These are phyloP conservation scores for Thymus mandschuricus DNA, from an alignment of 257 asterid species.

Conservation along the genomic window DNA sequence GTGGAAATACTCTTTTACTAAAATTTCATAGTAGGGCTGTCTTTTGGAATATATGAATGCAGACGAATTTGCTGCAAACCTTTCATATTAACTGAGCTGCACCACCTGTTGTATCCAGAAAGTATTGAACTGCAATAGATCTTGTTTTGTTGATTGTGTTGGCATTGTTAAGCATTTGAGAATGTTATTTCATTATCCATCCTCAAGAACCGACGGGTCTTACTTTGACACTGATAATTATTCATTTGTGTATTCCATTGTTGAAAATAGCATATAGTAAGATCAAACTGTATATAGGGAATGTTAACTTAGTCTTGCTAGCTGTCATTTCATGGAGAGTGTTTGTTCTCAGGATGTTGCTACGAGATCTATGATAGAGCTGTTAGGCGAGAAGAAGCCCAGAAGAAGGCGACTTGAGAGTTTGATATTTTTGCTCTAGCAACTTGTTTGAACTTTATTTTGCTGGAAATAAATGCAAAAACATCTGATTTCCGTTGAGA, in stretches of 20 bases:
- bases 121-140: no score
- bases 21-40: not conserved
- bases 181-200: not conserved
- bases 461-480: constrained; percentile 32
- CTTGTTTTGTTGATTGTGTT: not conserved
- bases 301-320: not conserved
- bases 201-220: not conserved
- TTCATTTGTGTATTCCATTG: not conserved
- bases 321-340: not conserved
- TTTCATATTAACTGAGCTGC: not conserved
- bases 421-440: constrained; percentile 16
- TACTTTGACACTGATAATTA: not conserved
- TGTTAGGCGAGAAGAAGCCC: constrained; percentile 45
- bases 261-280: not conserved
- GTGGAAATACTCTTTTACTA: not conserved
- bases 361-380: constrained; percentile 53
- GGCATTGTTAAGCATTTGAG: not conserved
- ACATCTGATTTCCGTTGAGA: not conserved
- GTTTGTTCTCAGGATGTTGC: constrained; percentile 49
- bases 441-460: constrained; percentile 9
- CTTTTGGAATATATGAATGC: not conserved
- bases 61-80: not conserved
- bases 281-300: not conserved
- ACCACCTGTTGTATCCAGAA: not conserved
- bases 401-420: constrained; percentile 36